Base-by-base conservation (phyloP, 1,139 yeast genomes). In the Pichia sorboxylosa region DNA sequence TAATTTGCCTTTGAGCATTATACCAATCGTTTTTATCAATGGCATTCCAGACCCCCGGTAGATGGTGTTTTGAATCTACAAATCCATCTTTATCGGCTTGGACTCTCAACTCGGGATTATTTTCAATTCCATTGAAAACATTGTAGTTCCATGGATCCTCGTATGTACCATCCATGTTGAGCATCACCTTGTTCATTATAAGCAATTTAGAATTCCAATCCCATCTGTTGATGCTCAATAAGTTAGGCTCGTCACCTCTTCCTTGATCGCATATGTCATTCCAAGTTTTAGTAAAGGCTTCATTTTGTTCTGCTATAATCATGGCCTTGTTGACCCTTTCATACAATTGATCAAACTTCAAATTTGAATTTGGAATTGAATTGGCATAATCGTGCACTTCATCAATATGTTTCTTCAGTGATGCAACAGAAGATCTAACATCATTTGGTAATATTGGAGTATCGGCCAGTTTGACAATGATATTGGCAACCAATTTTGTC, bases 391-490 rank as follows among this genome's bases (percentile, higher is more conserved):
- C 47, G 37, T 64, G 64, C 31, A 84, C 55, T 35, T 75, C 80
- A 14, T 59, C 54, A 13, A 65, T 50, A 42, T 68, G 69, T 1
- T 53, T 47, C 17, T 58, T 59, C 26, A 84, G 43, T 13, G 59
- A 57, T 2, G 58, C 51, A 2, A 72, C 71, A 39, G 74, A 65
- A 7, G 63, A 61, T 3, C 52, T 53, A 25, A 82, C 55, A 48
- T 78, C 72, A 46, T 69, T 79, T 2, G 95, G 95, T 13, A 87
- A 61, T 26, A 83, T 54, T 2, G 96, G 93, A 26, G 66, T 70
- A 46, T 87, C 95, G 0, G 75, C 68, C 13, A 81, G 51, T 31
- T 69, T 64, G 14, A 85, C 51, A 0, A 67, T 55, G 6, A 80
- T 43, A 27, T 64, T 57, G 2, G 83, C 64, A 2, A 79, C 49